Base-by-base conservation (phyloP, 768 basidiomycete genomes). In the Chalciporus pseudorubinellus region DNA sequence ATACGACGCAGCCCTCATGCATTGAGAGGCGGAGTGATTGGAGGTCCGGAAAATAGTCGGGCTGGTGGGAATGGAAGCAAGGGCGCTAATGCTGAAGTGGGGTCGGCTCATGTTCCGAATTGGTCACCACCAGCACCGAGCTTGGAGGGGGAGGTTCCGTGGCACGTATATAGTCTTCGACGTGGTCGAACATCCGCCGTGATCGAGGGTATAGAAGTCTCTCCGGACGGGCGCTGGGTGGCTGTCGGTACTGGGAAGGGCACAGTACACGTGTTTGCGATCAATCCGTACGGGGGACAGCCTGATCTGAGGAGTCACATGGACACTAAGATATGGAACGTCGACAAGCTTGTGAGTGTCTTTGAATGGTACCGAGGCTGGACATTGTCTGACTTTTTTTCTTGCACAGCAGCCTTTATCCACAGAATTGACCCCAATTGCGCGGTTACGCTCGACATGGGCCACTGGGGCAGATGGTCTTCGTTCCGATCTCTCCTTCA, bases 281-380 rank as follows among this genome's bases (percentile, higher is more conserved):
- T 84, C 8, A 87, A 91, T 63, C 89, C 89, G 4, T 84, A 84
- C 51, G 91, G 89, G 1, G 87, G 91, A 4, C 73, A 73, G 29
- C 73, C 85, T 2, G 84, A 90, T 69, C 68, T 79, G 28, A 65
- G 66, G 29, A 84, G 86, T 44, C 84, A 88, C 68, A 57, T 84
- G 48, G 75, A 78, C 33, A 81, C 79, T 6, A 71, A 72, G 60
- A 83, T 89, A 0, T 65, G 71, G 61, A 87, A 91, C 56, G 67
- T 69, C 3, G 66, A 70, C 4, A 75, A 76, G 43, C 57, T 79
- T 38, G 84, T 71, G 53, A 74, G 77, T 49, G 5, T 46, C 24
- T 33, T 36, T n/a, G 2, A 3, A 10, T 13, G 19, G 42, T 41
- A 28, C 28, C 10, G 40, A 44, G 13, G 16, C 39, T 58, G 26